phyloP scores from a whole-genome alignment of 805 yeast species.

The Candida loeiensis region DNA sequence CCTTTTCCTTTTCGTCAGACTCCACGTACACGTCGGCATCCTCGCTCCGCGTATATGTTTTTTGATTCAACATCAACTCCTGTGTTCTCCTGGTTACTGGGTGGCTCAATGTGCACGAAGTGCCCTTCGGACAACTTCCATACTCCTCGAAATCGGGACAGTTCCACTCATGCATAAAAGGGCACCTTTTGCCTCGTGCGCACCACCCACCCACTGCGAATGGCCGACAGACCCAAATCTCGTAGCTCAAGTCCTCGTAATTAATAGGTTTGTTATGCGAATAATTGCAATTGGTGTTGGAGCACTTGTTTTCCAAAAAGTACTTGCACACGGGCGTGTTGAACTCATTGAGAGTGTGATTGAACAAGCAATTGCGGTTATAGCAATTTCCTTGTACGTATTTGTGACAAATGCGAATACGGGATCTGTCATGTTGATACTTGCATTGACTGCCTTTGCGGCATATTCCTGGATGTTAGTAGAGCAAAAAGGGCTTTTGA shows the following conservation, averaged over 20 bases:
- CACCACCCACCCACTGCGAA: conserved; percentile 73
- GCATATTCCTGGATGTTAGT: conserved; percentile 46
- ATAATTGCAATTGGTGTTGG: conserved; percentile 50
- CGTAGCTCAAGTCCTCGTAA: conserved; percentile 38
- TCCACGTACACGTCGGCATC: conserved; percentile 20
- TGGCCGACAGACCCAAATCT: conserved; percentile 55
- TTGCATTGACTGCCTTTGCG: conserved; percentile 49
- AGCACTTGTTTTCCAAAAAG: conserved; percentile 24
- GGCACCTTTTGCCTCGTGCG: conserved; percentile 54
- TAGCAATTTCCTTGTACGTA: conserved; percentile 47
- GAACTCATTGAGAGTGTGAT: conserved; percentile 55
- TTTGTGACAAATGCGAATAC: conserved; percentile 53
- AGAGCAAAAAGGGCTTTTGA: background rate
- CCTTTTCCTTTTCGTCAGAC: conserved; percentile 8
- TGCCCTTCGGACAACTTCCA: conserved; percentile 55
- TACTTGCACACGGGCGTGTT: conserved; percentile 47
- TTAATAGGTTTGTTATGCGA: conserved; percentile 46
- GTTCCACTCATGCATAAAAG: conserved; percentile 51
- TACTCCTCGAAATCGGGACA: conserved; percentile 71
- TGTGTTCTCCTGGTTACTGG: conserved; percentile 26
- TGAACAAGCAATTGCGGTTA: conserved; percentile 46
- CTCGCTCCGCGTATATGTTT: conserved; percentile 14
- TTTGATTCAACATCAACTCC: conserved; percentile 18
- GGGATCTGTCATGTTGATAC: conserved; percentile 49
- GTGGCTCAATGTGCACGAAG: conserved; percentile 53